A percentile compares a stretch with the other conserved stretches of the same genome.
phyloP scores from a whole-genome alignment of 1,284 basidiomycete genomes.

The Xerocomus amazonicus region DNA sequence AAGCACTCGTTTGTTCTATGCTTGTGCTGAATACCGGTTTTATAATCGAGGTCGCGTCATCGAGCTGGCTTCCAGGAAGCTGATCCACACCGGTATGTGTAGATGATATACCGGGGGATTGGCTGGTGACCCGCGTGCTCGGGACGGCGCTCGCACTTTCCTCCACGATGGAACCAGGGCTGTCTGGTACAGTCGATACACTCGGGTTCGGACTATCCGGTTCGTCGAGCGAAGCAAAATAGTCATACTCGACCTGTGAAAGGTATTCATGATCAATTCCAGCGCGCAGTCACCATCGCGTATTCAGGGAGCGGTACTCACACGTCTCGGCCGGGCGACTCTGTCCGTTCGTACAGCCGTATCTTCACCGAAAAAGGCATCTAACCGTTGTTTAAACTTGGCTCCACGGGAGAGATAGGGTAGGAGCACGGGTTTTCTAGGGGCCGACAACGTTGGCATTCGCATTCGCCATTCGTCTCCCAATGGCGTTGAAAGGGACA shows the following conservation, averaged over 20 bases:
- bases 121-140: slow-evolving; percentile 21
- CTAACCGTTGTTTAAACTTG: slow-evolving; percentile 21
- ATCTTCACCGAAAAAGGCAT: slow-evolving; percentile 21
- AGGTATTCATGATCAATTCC: background rate
- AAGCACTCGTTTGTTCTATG: slow-evolving; percentile 14
- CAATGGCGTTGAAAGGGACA: background rate
- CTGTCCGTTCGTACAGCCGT: slow-evolving; percentile 24
- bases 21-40: background rate
- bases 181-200: slow-evolving; percentile 6
- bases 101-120: slow-evolving; percentile 12
- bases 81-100: background rate
- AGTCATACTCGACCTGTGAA: slow-evolving; percentile 14
- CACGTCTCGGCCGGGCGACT: slow-evolving; percentile 18
- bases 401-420: slow-evolving; percentile 19
- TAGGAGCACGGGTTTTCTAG: background rate
- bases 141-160: slow-evolving; percentile 5
- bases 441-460: background rate
- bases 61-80: background rate
- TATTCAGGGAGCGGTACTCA: slow-evolving; percentile 7
- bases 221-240: slow-evolving; percentile 8
- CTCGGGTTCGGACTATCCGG: slow-evolving; percentile 6
- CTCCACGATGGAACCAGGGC: slow-evolving; percentile 2
- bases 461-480: background rate
- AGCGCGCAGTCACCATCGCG: background rate
- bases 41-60: background rate